Conservation (phyloP, 768 basidiomycete species). For the Russula sp. region DNA sequence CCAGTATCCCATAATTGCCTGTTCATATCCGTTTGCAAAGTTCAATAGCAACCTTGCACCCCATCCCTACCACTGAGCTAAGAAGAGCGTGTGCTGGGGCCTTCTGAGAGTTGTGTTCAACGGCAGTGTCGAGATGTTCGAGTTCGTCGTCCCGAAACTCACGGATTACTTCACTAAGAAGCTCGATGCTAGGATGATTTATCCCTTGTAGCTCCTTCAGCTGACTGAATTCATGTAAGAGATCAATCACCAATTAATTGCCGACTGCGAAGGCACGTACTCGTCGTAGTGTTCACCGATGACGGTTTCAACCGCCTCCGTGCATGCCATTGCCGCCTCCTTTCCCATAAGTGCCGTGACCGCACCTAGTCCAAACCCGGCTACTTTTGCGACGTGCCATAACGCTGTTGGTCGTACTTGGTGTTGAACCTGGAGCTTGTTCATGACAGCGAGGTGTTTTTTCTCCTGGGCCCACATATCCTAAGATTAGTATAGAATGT, state of each 20-base stretch:
- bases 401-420: constrained; percentile 78
- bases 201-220: constrained; percentile 66
- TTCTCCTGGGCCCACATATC: constrained; percentile 98
- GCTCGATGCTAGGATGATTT: constrained; percentile 73
- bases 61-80: constrained; percentile 77
- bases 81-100: constrained; percentile 90
- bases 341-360: constrained; percentile 84
- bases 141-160: constrained; percentile 95
- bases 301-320: constrained; percentile 95
- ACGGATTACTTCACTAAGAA: constrained; percentile 66
- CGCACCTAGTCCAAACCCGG: constrained; percentile 84
- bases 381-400: constrained; percentile 79
- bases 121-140: constrained; percentile 89
- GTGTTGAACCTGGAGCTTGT: constrained; percentile 82
- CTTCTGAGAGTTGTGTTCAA: constrained; percentile 81
- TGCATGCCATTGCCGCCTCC: constrained; percentile 97
- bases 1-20: not conserved
- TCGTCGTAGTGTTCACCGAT: constrained; percentile 99
- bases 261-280: constrained; percentile 48
- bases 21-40: constrained; percentile 73
- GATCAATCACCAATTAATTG: not conserved
- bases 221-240: constrained; percentile 53
- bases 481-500: constrained; percentile 41
- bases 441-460: constrained; percentile 84
- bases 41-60: constrained; percentile 88